Evolutionary conservation across 106 monocot species (phyloP).

Genomic region (Dendrobium huoshanense): DNA sequence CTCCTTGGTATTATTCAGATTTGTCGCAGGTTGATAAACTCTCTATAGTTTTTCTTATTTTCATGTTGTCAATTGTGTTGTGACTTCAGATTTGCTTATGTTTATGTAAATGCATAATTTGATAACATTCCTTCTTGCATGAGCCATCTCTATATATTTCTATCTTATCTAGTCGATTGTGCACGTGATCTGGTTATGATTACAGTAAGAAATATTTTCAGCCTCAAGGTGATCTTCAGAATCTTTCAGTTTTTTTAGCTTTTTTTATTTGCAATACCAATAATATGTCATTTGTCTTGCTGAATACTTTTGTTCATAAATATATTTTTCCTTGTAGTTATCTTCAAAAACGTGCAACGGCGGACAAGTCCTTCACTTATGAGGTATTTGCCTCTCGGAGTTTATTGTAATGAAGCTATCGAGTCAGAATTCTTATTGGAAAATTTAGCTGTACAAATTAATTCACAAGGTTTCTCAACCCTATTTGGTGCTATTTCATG

Average conservation of each 20-base stretch:
- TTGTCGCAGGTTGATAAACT: neutral
- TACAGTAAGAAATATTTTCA: neutral
- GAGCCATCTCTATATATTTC: neutral
- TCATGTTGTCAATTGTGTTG: neutral
- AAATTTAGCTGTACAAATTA: neutral
- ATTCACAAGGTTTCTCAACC: neutral
- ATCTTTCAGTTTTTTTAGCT: neutral
- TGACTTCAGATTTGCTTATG: neutral
- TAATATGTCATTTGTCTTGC: neutral
- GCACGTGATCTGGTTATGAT: neutral
- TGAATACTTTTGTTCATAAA: neutral
- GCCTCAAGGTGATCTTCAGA: neutral
- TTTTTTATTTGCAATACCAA: neutral
- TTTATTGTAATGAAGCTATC: neutral
- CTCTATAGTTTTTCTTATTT: neutral
- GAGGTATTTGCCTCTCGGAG: slow-evolving; percentile 47
- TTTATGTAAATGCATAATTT: neutral
- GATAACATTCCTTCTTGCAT: neutral
- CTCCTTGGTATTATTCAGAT: neutral
- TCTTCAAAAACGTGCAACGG: slow-evolving; percentile 64
- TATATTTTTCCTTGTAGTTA: slow-evolving; percentile 56
- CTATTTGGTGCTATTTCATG: neutral
- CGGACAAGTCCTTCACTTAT: slow-evolving; percentile 72
- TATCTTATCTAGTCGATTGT: neutral
- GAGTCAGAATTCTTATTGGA: neutral